These are phyloP conservation scores for Naematelia aurantialba DNA, from an alignment of 768 basidiomycete genomes.

Conservation along the genomic window DNA sequence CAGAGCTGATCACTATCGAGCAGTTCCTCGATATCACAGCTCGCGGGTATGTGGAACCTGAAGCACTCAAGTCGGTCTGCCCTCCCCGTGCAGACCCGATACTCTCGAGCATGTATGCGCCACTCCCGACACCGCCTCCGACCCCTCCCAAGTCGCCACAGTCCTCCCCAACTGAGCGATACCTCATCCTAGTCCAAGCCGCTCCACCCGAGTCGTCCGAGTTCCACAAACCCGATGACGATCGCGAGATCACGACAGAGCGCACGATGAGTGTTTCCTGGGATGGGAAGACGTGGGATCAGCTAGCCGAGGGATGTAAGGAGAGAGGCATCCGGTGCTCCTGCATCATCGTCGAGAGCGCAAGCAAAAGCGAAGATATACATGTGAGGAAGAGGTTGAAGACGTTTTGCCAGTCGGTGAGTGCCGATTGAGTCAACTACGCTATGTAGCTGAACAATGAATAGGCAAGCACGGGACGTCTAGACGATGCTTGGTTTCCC, in stretches of 20 bases:
- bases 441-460: neutral
- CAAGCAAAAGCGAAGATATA: neutral
- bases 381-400: slow-evolving; percentile 15
- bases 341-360: slow-evolving; percentile 10
- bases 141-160: neutral
- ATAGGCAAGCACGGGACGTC: neutral
- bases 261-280: neutral
- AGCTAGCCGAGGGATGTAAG: slow-evolving; percentile 11
- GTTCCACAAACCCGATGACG: neutral
- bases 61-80: neutral
- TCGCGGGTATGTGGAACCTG: neutral
- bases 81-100: neutral
- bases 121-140: slow-evolving; percentile 10
- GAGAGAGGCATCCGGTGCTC: slow-evolving; percentile 20
- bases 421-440: neutral
- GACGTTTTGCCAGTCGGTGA: slow-evolving; percentile 16
- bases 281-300: slow-evolving; percentile 20
- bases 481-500: slow-evolving; percentile 26
- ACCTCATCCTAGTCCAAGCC: slow-evolving; percentile 9
- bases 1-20: neutral
- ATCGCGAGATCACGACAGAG: neutral
- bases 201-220: neutral
- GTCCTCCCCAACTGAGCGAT: slow-evolving; percentile 11
- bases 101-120: neutral
- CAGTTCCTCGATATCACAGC: neutral